Evolutionary conservation across 1,284 basidiomycete genomes (phyloP).

Genomic region (Wallemia ichthyophaga): DNA sequence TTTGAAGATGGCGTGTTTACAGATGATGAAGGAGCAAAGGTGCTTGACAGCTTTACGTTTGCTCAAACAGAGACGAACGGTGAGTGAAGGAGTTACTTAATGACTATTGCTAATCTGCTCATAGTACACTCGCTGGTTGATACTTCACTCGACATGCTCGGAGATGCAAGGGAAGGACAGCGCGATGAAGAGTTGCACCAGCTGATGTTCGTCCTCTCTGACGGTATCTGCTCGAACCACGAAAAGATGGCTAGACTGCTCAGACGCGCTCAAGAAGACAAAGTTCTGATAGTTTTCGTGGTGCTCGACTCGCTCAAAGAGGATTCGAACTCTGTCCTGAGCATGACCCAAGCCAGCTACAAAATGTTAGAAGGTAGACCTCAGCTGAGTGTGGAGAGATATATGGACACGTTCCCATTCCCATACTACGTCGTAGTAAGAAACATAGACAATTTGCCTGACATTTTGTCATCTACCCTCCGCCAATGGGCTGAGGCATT

Average conservation of each 20-base stretch:
- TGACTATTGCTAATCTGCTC: neutral
- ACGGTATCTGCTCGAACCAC: slow-evolving; percentile 93
- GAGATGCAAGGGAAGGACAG: slow-evolving; percentile 36
- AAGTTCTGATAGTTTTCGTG: slow-evolving; percentile 89
- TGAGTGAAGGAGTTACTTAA: neutral
- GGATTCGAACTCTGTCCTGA: slow-evolving; percentile 61
- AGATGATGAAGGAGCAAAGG: slow-evolving; percentile 41
- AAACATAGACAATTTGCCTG: slow-evolving; percentile 69
- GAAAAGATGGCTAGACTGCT: slow-evolving; percentile 49
- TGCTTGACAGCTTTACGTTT: slow-evolving; percentile 66
- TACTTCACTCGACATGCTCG: slow-evolving; percentile 43
- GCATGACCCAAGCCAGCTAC: slow-evolving; percentile 25
- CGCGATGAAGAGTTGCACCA: slow-evolving; percentile 66
- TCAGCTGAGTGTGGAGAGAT: neutral
- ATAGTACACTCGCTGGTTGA: slow-evolving; percentile 45
- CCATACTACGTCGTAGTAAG: slow-evolving; percentile 86
- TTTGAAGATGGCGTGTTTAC: slow-evolving; percentile 49
- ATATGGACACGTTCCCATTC: slow-evolving; percentile 81
- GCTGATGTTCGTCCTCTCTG: slow-evolving; percentile 90
- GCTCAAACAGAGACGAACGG: slow-evolving; percentile 67
- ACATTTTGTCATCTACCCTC: slow-evolving; percentile 65
- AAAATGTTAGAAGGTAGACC: neutral
- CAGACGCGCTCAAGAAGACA: slow-evolving; percentile 60
- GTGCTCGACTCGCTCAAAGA: slow-evolving; percentile 78
- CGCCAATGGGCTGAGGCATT: slow-evolving; percentile 34